Evolutionary conservation across 345 rosid species (phyloP), one percentile per base, ranked within the genome.

Genomic region (Eucalyptus marginata): DNA sequence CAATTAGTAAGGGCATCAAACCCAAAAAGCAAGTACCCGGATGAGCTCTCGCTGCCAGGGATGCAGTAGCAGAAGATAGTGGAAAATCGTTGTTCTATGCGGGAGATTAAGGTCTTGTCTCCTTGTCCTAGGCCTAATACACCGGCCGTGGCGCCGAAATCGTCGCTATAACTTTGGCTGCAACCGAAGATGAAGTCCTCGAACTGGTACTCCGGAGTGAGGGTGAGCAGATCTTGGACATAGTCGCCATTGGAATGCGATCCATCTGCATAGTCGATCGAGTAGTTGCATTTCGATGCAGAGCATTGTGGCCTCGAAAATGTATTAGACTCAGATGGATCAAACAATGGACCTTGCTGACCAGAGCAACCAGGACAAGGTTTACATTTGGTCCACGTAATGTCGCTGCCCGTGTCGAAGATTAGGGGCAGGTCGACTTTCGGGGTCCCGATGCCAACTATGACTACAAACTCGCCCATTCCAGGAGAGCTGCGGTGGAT

Each of bases 1-100:
- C 91, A 92, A 13, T 31, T 33, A 49, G 12, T 22, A 12, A 56
- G 87, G 17, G 92, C 91, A 20, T 86, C 80, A 4, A 36, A 1
- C 7, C 93, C 93, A 31, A 92, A 89, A 22, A 49, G 86, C n/a
- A 92, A 49, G 58, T 88, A 90, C 29, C 93, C 93, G 17, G 58
- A 29, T 3, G 92, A 88, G 89, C 80, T 87, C 71, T 86, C 64
- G 3, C 52, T 27, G 56, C 91, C 46, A 24, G 93, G 92, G 58
- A 92, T 91, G 89, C 93, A 91, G 87, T 92, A 91, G 49, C 92
- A 91, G 88, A 92, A 91, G 24, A 49, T 27, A 29, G 46, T 22
- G 5, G 43, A 62, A 51, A 84, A 91, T 2, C 5, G 9, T 4
- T 10, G 1, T 11, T 17, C 15, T 43, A 91, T 87, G 66, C 90